These are phyloP conservation scores for Ailanthus altissimus DNA, from an alignment of 345 rosid species.

Conservation along the genomic window DNA sequence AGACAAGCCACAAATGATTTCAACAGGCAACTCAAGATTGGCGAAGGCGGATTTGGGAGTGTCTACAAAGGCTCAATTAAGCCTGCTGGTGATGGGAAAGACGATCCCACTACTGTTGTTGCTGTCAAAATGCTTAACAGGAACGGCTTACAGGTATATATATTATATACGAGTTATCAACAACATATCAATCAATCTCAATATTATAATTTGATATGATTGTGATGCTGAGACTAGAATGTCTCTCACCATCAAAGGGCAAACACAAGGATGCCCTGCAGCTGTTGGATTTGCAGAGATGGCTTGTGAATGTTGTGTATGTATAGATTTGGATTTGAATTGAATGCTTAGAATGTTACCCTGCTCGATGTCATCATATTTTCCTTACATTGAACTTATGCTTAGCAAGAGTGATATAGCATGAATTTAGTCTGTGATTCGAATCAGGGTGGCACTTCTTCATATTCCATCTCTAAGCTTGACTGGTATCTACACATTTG, in stretches of 20 bases:
- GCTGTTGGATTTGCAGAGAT: too few species aligned
- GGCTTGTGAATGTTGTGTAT: too few species aligned
- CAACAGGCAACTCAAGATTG: constrained; percentile 62
- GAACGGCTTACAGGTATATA: constrained; percentile 69
- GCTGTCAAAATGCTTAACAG: constrained; percentile 81
- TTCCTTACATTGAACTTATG: too few species aligned
- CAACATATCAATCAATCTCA: not conserved
- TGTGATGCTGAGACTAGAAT: too few species aligned
- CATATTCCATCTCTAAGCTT: not conserved
- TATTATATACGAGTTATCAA: too few species aligned
- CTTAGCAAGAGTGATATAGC: not conserved
- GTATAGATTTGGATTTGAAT: not conserved
- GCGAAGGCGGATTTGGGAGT: constrained; percentile 90
- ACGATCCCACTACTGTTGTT: constrained; percentile 49
- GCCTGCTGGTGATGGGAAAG: constrained; percentile 43
- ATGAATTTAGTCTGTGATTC: not conserved
- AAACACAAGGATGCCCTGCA: too few species aligned
- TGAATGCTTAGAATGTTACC: not conserved
- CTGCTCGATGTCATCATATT: too few species aligned
- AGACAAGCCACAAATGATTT: constrained; percentile 67
- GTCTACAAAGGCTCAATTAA: constrained; percentile 70
- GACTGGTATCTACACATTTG: not conserved
- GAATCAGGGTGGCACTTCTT: not conserved
- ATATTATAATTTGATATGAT: too few species aligned
- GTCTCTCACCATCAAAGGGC: too few species aligned